phyloP scores from a whole-genome alignment of 2,329 filamentous ascomycete species.

The Raffaelea ambrosiae region DNA sequence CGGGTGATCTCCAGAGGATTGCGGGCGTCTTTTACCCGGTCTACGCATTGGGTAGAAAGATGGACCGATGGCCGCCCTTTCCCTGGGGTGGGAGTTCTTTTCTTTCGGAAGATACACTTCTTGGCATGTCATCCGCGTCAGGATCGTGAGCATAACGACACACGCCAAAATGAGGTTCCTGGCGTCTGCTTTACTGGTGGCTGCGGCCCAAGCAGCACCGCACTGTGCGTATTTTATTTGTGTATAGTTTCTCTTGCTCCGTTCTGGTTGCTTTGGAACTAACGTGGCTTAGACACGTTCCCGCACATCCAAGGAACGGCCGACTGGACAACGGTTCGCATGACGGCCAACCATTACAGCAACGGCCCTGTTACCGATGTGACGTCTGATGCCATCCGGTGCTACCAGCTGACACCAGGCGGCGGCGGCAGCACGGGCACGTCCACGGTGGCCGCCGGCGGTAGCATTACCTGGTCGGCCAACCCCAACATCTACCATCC shows the following conservation, averaged over 20 bases:
- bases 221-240: constrained; percentile 1
- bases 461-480: constrained; percentile 26
- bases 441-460: constrained; percentile 26
- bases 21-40: no score
- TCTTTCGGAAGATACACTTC: no score
- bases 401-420: constrained; percentile 17
- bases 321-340: constrained; percentile 6
- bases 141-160: no score
- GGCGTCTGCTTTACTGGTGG: not conserved
- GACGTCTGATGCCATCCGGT: constrained; percentile 17
- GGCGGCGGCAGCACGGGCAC: constrained; percentile 18
- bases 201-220: constrained; percentile 3
- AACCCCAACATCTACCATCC: constrained; percentile 27
- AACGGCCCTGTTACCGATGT: constrained; percentile 13
- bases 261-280: no score
- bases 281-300: not conserved
- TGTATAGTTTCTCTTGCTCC: not conserved
- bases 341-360: constrained; percentile 8
- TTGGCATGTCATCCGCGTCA: no score
- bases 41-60: no score
- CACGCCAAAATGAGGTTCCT: no score
- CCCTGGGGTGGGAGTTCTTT: no score
- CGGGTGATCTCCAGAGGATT: no score
- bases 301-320: constrained; percentile 3
- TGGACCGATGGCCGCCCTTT: no score